Evolutionary conservation across 768 basidiomycete genomes (phyloP).

Genomic region (Tricholoma bakamatsutake): DNA sequence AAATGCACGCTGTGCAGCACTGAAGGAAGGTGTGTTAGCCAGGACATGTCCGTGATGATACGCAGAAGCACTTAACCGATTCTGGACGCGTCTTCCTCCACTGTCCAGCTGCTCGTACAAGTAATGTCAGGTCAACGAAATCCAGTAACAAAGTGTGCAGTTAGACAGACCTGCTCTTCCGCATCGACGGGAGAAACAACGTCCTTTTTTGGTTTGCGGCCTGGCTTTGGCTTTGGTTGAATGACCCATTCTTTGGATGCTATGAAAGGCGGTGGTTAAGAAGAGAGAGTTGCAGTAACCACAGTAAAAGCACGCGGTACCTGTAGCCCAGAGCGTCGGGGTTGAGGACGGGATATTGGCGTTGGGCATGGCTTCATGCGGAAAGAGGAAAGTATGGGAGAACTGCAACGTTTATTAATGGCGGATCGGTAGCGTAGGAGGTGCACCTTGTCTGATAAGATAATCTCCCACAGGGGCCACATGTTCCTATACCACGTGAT

Average conservation of each 20-base stretch:
- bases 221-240: slow-evolving; percentile 81
- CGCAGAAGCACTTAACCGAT: slow-evolving; percentile 40
- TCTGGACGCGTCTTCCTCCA: slow-evolving; percentile 70
- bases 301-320: slow-evolving; percentile 29
- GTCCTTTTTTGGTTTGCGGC: slow-evolving; percentile 83
- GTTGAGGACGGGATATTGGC: slow-evolving; percentile 29
- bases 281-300: slow-evolving; percentile 3
- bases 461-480: slow-evolving; percentile 11
- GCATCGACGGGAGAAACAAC: slow-evolving; percentile 24
- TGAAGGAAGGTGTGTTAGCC: slow-evolving; percentile 22
- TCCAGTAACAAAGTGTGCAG: background rate
- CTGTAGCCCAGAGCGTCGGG: slow-evolving; percentile 69
- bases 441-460: slow-evolving; percentile 46
- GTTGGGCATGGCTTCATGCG: slow-evolving; percentile 11
- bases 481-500: too few relatives aligned
- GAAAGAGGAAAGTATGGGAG: slow-evolving; percentile 12
- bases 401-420: slow-evolving; percentile 3
- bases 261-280: slow-evolving; percentile 22
- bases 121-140: background rate
- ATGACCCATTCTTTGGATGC: slow-evolving; percentile 92
- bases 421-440: slow-evolving; percentile 1
- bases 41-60: slow-evolving; percentile 1
- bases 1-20: slow-evolving; percentile 86
- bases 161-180: slow-evolving; percentile 41
- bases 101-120: slow-evolving; percentile 32